Base-by-base conservation (phyloP, 768 basidiomycete species). In the Serendipita vermifera region DNA sequence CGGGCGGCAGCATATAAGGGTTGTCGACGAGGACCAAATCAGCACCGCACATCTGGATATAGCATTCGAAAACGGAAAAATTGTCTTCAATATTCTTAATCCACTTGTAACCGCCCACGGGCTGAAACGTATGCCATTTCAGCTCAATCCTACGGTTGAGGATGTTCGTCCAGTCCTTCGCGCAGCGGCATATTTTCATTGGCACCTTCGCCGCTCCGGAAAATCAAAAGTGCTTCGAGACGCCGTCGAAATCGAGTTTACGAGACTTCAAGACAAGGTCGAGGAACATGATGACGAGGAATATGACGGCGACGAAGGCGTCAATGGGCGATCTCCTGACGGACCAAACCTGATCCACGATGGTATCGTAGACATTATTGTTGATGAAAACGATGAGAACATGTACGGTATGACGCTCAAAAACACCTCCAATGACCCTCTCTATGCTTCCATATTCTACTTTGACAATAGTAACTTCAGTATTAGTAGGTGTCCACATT, bases 401-500 rank as follows among this genome's bases (percentile, higher is more conserved):
- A 38, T 22, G 11, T 62, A 65, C 31, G 57, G 58, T 11, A 46
- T 63, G 27, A 59, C 58, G 38, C 61, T 69, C 48, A 63, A 55
- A n/a, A 69, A 69, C 57, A 57, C 62, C 17, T 57, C 59, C 20
- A 46, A 39, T 5, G 9, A 32, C 14, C 53, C 60, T 41, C 57
- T 69, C 3, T 67, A 64, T 39, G 54, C 59, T 3, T 60, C 59
- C 41, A 33, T 66, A 9, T 67, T 67, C 43, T 68, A 66, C 41
- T 69, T 68, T 55, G 64, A 68, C 54, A 59, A 61, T 38, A 61
- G 62, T 43, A 66, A 67, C 27, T 58, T 67, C 17, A 64, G 66
- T 46, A 66, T 61, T n/a, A 38, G 60, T 61, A 17, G 38, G 60
- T 66, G 26, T 54, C 7, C 1, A 3, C 15, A 15, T n/a, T 31